Base-by-base conservation (phyloP, 2,329 filamentous ascomycete genomes). In the Macrophomina pseudophaseolina region DNA sequence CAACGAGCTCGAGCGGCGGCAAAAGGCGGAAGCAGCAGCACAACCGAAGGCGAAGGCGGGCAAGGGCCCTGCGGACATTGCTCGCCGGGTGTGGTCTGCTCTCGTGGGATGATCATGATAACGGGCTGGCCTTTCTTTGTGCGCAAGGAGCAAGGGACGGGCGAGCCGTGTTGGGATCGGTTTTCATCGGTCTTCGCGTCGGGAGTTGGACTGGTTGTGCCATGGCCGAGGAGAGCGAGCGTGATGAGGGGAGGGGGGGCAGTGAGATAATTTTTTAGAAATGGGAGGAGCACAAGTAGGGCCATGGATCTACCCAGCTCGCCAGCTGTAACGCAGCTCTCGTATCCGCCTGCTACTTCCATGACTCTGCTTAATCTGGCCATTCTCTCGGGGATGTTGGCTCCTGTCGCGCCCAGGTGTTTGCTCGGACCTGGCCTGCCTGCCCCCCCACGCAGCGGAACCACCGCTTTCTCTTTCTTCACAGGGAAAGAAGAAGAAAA, bases 1-100 rank as follows among this genome's bases (percentile, higher is more conserved):
- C 18, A 53, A 66, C 28, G 53, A 60, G 53, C 40, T 66, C 5
- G 64, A 66, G 35, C 42, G 54, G 53, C 42, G 64, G 42, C 44
- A 66, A 16, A 59, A 51, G 42, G 64, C 53, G n/a, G 44, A 44
- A 11, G 53, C 23, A 32, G 64, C 44, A 9, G 52, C 14, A 28
- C 40, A 33, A 18, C 32, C 53, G 11, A 51, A 33, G 64, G 35
- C n/a, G 9, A n/a, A 46, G 58, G 30, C 14, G 58, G 35, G 30
- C 42, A 35, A 33, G 58, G 44, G 58, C n/a, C 16, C 18, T 2
- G 44, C n/a, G 58, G 42, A 30, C 58, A 48, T 38, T 14, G 58
- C 44, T 35, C 58, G 58, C 3, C 44, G 58, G 44, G 32, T 62
- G 12, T 62, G 58, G 58, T 62, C 42, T 38, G 58, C 30, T 23